Conservation (phyloP, 1,284 basidiomycete species). For the Fereydounia khargensis region DNA sequence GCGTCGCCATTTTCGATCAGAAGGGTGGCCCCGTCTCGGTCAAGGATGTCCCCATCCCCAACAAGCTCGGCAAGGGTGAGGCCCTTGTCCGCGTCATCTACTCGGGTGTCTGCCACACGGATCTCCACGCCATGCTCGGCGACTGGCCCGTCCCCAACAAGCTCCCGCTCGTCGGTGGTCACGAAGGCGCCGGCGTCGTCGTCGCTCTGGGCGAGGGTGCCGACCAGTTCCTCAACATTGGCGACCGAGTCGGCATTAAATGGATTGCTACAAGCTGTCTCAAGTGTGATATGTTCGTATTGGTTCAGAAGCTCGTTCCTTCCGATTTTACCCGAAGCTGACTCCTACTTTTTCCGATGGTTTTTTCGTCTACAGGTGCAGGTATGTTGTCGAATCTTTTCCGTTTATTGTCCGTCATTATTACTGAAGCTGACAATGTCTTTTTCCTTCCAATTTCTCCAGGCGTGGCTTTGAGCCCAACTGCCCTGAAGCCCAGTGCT, state of each 20-base stretch:
- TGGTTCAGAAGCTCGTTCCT: too few relatives aligned
- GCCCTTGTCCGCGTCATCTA: conserved; percentile 71
- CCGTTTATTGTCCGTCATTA: too few relatives aligned
- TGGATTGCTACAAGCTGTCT: conserved; percentile 64
- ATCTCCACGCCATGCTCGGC: conserved; percentile 39
- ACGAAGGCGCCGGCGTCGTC: conserved; percentile 68
- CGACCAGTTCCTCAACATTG: conserved; percentile 64
- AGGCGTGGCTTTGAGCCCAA: too few relatives aligned
- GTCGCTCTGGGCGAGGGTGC: conserved; percentile 75
- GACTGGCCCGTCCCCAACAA: conserved; percentile 60
- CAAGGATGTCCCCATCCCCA: conserved; percentile 61
- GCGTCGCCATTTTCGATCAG: conserved; percentile 42
- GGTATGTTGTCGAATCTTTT: too few relatives aligned
- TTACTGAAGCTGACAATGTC: too few relatives aligned
- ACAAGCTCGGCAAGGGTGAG: conserved; percentile 73
- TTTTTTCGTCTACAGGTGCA: too few relatives aligned
- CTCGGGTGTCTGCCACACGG: conserved; percentile 15
- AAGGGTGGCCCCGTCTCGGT: conserved; percentile 39
- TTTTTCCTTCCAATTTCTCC: too few relatives aligned
- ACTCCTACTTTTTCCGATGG: too few relatives aligned
- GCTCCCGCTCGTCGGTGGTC: conserved; percentile 77
- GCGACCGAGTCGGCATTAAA: conserved; percentile 83
- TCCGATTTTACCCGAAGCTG: too few relatives aligned
- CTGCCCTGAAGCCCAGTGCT: conserved; percentile 19
- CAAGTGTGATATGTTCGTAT: conserved; percentile 74